Evolutionary conservation across 345 rosid species (phyloP), one percentile per base, ranked within the genome.

Genomic region (Eutrema heterophyllum): DNA sequence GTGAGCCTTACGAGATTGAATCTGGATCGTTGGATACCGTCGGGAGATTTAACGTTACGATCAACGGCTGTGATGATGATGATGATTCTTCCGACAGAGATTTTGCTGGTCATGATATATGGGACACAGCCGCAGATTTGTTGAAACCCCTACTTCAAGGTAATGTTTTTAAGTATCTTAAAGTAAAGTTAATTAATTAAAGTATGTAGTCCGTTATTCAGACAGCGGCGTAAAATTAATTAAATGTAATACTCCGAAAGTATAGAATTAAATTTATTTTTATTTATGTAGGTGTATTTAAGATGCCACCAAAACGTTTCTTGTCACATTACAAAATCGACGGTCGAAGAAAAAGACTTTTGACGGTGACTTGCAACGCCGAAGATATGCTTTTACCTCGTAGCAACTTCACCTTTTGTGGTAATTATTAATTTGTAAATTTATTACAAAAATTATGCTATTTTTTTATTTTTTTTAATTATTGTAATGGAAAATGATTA

Each of bases 361-460:
- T 94, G 44, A 81, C 87, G 4, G 40, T 84, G 56, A 85, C 97
- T 43, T 91, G 98, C 81, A 91, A 94, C 59, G 92, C 97, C 2
- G 98, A 91, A 73, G 98, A 91, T 67, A 89, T 94, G 97, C 79
- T 94, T 1, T 63, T 94, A 38, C 98, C 97, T 15, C 85, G 94
- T 36, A 86, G 92, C 72, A 84, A 87, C 69, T 91, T 91, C 70
- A 91, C 97, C 58, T 91, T 94, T 73, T 82, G 85, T 36, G 98
- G 98, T 91, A 71, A 58, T 14, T 57, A 58, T 14, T 57, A 16
- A 30, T 21, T 16, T 62, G 5, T 51, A 41, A 1, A 8, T 64
- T 27, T 11, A 26, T 38, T 5, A 4, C 9, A 7, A 16, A 13
- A 4, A 44, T 11, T 2, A 24, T 35, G 40, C 10, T 0, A 6